Evolutionary conservation across 805 yeast species (phyloP).

Genomic region (Starmerella apicola): DNA sequence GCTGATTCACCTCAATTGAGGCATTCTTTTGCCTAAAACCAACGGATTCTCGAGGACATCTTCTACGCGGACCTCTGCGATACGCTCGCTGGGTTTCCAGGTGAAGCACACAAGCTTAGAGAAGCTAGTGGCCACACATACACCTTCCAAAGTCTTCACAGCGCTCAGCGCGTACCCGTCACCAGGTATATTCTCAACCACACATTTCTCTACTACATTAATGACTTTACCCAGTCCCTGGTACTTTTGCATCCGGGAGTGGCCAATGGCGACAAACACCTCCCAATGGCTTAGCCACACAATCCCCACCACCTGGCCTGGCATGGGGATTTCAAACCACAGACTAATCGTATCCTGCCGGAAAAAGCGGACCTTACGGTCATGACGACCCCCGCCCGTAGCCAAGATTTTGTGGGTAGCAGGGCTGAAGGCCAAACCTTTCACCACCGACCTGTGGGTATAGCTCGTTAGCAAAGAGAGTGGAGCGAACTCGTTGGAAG

Average conservation of each 20-base stretch:
- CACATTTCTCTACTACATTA: constrained; percentile 1
- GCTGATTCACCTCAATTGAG: too few relatives aligned
- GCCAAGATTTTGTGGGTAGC: constrained; percentile 3
- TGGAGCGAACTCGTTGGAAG: too few relatives aligned
- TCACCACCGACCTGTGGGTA: constrained; percentile 6
- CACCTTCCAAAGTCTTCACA: constrained; percentile 9
- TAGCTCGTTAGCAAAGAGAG: too few relatives aligned
- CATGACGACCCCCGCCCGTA: constrained; percentile 14
- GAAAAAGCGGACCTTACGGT: constrained; percentile 9
- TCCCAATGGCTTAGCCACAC: constrained; percentile 14
- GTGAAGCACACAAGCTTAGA: not conserved
- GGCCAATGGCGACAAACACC: constrained; percentile 15
- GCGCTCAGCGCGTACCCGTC: constrained; percentile 10
- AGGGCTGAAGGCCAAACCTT: constrained; percentile 12
- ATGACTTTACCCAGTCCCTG: constrained; percentile 9
- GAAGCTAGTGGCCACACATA: constrained; percentile 9
- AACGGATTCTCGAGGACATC: too few relatives aligned
- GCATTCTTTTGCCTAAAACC: too few relatives aligned
- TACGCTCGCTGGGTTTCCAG: too few relatives aligned
- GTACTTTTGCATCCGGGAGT: constrained; percentile 9
- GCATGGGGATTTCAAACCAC: constrained; percentile 5
- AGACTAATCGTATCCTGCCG: not conserved
- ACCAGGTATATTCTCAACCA: constrained; percentile 12
- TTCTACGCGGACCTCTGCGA: too few relatives aligned
- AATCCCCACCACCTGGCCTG: constrained; percentile 14